Evolutionary conservation across 768 basidiomycete genomes (phyloP).

Genomic region (Pilatotrama ljubarskyi): DNA sequence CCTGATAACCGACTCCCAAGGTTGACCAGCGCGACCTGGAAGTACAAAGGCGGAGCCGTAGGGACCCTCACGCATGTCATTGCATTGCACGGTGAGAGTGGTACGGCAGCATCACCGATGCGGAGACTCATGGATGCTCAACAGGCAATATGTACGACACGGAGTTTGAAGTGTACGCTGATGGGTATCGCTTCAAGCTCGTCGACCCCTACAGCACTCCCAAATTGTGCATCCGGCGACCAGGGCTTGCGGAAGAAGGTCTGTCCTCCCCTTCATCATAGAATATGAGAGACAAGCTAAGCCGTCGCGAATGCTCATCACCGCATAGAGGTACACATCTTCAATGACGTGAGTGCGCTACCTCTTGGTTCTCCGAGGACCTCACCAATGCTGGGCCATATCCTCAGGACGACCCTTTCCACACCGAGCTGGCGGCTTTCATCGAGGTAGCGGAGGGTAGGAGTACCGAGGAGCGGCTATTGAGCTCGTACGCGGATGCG

Average conservation of each 20-base stretch:
- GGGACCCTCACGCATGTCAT: conserved; percentile 51
- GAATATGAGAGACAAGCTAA: too few species aligned
- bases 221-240: conserved; percentile 43
- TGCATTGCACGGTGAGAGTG: conserved; percentile 43
- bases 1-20: conserved; percentile 48
- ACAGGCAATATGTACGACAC: conserved; percentile 41
- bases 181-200: conserved; percentile 42
- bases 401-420: conserved; percentile 22
- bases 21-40: conserved; percentile 50
- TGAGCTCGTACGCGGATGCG: conserved; percentile 45
- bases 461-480: conserved; percentile 32
- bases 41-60: conserved; percentile 40
- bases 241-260: conserved; percentile 28
- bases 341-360: conserved; percentile 20
- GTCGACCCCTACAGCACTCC: conserved; percentile 50
- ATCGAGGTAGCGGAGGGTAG: conserved; percentile 40
- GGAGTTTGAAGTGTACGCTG: conserved; percentile 48
- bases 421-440: conserved; percentile 20
- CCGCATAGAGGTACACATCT: conserved; percentile 41
- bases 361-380: not conserved
- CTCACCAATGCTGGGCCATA: too few species aligned
- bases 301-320: conserved; percentile 26
- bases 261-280: not conserved
- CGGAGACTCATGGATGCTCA: not conserved
- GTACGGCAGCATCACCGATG: not conserved